Evolutionary conservation across 495 filamentous ascomycete species (phyloP).

Genomic region (Amorphotheca resinae): DNA sequence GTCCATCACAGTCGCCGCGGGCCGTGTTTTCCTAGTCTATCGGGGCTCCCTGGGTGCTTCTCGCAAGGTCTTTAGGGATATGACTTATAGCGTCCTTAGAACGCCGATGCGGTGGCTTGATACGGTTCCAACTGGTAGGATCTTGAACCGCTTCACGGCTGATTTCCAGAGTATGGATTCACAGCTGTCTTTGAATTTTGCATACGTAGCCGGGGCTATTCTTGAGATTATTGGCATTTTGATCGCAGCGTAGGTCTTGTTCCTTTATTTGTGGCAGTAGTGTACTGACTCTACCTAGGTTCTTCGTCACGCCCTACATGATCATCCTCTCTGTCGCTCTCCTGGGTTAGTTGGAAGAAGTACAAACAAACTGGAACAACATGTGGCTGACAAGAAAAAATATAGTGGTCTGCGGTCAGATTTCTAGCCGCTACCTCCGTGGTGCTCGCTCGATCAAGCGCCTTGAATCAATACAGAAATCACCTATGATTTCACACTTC

Average conservation of each 20-base stretch:
- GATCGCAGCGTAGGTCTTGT: slow-evolving; percentile 20
- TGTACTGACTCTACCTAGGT: not conserved
- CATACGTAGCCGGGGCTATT: slow-evolving; percentile 26
- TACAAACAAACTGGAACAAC: no score
- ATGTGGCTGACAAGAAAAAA: not conserved
- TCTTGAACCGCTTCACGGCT: slow-evolving; percentile 50
- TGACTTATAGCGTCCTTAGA: slow-evolving; percentile 38
- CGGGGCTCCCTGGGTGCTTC: slow-evolving; percentile 33
- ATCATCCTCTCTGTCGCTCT: slow-evolving; percentile 30
- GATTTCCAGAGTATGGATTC: slow-evolving; percentile 46
- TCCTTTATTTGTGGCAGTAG: not conserved
- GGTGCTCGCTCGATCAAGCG: slow-evolving; percentile 55
- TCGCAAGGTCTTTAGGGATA: slow-evolving; percentile 37
- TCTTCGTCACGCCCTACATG: slow-evolving; percentile 34
- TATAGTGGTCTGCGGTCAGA: slow-evolving; percentile 25
- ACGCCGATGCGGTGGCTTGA: slow-evolving; percentile 49
- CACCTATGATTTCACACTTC: slow-evolving; percentile 53
- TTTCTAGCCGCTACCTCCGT: slow-evolving; percentile 38
- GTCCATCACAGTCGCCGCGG: slow-evolving; percentile 4
- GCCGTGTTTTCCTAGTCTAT: slow-evolving; percentile 9
- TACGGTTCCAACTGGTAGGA: slow-evolving; percentile 46
- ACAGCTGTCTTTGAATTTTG: slow-evolving; percentile 31
- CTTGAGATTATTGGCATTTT: slow-evolving; percentile 30
- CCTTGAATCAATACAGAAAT: slow-evolving; percentile 46
- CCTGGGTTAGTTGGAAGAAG: slow-evolving; percentile 11